A percentile compares a stretch with the other conserved stretches of the same genome.
phyloP scores from a whole-genome alignment of 2,329 filamentous ascomycete species.

The Aspergillus fijiensis region DNA sequence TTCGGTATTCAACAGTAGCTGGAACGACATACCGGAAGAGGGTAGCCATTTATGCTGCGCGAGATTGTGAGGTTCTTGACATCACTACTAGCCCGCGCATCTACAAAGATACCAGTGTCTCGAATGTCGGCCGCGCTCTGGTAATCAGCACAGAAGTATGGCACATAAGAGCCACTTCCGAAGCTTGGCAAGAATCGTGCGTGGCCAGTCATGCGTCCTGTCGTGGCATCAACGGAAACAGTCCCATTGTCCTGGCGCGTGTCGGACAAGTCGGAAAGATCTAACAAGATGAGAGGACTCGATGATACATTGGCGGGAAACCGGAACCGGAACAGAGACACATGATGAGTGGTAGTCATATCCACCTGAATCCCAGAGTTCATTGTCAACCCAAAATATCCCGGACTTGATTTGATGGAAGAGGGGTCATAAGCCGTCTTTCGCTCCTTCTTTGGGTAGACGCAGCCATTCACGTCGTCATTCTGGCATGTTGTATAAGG shows the following conservation, averaged over 20 bases:
- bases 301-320: conserved; percentile 48
- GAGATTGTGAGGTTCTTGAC: conserved; percentile 56
- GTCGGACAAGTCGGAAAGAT: conserved; percentile 63
- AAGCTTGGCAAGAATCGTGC: conserved; percentile 65
- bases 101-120: conserved; percentile 63
- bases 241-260: conserved; percentile 60
- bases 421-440: conserved; percentile 48
- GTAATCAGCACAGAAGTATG: conserved; percentile 69
- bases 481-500: conserved; percentile 61
- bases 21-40: conserved; percentile 35
- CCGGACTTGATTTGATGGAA: conserved; percentile 60
- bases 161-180: conserved; percentile 58
- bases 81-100: conserved; percentile 57
- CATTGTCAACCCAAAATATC: conserved; percentile 64
- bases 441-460: conserved; percentile 57
- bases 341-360: conserved; percentile 65
- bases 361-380: conserved; percentile 59
- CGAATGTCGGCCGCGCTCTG: conserved; percentile 52
- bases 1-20: not conserved
- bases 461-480: conserved; percentile 62
- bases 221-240: conserved; percentile 56
- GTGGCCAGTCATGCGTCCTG: conserved; percentile 62
- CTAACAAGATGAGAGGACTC: conserved; percentile 62
- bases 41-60: conserved; percentile 60
- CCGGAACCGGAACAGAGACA: conserved; percentile 64